phyloP scores from a whole-genome alignment of 805 yeast species.

The Clavispora asparagi region DNA sequence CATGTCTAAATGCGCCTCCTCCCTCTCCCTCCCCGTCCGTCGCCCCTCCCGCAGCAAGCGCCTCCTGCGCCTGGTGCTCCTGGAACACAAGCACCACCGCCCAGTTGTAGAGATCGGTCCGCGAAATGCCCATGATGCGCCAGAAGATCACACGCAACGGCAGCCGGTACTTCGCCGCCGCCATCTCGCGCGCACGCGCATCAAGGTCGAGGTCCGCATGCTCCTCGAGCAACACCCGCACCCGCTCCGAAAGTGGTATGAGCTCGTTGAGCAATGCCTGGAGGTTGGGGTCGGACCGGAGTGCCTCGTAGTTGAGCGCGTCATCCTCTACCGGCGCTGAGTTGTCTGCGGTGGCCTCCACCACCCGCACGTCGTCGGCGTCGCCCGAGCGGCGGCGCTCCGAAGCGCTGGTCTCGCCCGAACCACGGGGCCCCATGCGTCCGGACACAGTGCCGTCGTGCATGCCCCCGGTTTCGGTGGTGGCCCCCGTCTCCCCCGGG shows the following conservation, averaged over 20 bases:
- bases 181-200: constrained; percentile 35
- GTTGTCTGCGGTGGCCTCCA: not conserved
- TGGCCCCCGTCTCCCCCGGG: too few species aligned
- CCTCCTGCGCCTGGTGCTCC: constrained; percentile 2
- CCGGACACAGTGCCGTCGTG: too few species aligned
- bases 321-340: not conserved
- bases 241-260: constrained; percentile 39
- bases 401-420: too few species aligned
- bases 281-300: constrained; percentile 34
- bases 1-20: too few species aligned
- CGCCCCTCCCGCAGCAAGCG: not conserved
- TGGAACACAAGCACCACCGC: constrained; percentile 32
- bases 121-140: constrained; percentile 52
- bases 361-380: not conserved
- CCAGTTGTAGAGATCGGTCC: constrained; percentile 45
- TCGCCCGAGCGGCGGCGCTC: too few species aligned
- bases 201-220: constrained; percentile 37
- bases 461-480: too few species aligned
- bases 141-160: constrained; percentile 40
- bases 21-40: not conserved
- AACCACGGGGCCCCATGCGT: too few species aligned
- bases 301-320: constrained; percentile 24
- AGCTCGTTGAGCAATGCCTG: constrained; percentile 34
- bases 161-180: constrained; percentile 28
- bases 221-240: constrained; percentile 31